These are phyloP conservation scores for Phytopythium vexans DNA, from an alignment of 352 stramenopile genomes.

Conservation along the genomic window DNA sequence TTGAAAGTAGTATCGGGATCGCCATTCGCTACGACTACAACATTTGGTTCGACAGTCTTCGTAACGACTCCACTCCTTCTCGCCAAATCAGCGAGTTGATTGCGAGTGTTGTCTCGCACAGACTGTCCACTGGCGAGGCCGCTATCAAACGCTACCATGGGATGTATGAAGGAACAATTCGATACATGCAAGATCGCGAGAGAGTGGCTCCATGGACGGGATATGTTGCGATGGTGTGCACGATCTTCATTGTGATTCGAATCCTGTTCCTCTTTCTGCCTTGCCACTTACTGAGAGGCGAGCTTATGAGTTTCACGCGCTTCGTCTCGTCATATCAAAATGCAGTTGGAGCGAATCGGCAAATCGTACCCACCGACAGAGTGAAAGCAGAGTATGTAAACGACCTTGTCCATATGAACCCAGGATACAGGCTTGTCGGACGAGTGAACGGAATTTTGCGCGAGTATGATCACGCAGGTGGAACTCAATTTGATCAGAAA, in stretches of 20 bases:
- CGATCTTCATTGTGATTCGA: background rate
- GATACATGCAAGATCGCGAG: background rate
- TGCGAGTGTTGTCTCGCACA: background rate
- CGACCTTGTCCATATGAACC: too few species aligned
- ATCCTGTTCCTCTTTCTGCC: background rate
- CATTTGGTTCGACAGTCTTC: background rate
- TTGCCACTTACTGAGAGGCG: background rate
- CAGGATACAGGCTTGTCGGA: too few species aligned
- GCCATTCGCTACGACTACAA: conserved; percentile 3
- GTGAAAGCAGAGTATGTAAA: too few species aligned
- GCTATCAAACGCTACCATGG: background rate
- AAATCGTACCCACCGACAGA: too few species aligned
- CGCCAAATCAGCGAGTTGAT: background rate
- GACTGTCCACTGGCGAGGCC: background rate
- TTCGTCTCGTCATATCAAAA: background rate
- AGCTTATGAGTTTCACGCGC: background rate
- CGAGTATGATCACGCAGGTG: too few species aligned
- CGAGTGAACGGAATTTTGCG: too few species aligned
- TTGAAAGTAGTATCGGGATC: background rate
- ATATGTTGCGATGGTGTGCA: background rate
- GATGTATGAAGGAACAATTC: background rate
- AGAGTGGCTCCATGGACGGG: background rate
- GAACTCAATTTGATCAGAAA: too few species aligned
- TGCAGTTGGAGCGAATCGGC: too few species aligned
- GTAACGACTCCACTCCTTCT: background rate